Base-by-base conservation (phyloP, 2,329 filamentous ascomycete genomes). In the Blastomyces emzantsi region DNA sequence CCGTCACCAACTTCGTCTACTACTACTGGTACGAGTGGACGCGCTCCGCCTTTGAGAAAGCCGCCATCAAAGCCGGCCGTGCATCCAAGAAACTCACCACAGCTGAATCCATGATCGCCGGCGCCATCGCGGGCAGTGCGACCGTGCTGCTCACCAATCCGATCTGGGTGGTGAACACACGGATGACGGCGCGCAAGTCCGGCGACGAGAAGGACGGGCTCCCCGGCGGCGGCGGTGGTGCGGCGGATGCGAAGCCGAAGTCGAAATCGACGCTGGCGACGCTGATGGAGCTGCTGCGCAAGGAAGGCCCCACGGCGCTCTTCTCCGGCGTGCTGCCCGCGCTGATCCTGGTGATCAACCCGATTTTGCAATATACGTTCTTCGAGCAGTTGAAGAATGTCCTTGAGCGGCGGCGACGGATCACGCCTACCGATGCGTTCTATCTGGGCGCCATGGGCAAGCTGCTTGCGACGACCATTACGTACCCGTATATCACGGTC, bases 21-120 rank as follows among this genome's bases (percentile, higher is more conserved):
- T 99, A 99, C 81, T 99, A 97, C 83, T 99, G 85, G 93, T 99
- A 97, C 78, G 94, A 99, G 80, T 99, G 91, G 90, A 94, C 92
- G 67, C 87, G 92, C 64, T 83, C 88, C 60, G 89, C 89, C 74
- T 97, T 97, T 79, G 91, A 80, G 68, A 79, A 83, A 67, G 90
- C 91, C 11, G 91, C 92, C 56, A 76, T 83, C 64, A 87, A 85
- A 71, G 82, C 89, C 62, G 90, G 89, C 43, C 87, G 90, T 67
- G 84, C 87, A 64, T 87, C 84, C 66, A 88, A 86, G 78, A 92
- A 92, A 75, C 87, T 99, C 74, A 94, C 90, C 22, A 96, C 94
- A 0, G 77, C 93, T 69, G 93, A 99, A 81, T 89, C 88, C 69
- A 99, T 99, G 89, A 87, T 96, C 65, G 93, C 94, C 2, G 94